phyloP scores from a whole-genome alignment of 164 flowering plant genomes.

The Tinospora cordifolia region DNA sequence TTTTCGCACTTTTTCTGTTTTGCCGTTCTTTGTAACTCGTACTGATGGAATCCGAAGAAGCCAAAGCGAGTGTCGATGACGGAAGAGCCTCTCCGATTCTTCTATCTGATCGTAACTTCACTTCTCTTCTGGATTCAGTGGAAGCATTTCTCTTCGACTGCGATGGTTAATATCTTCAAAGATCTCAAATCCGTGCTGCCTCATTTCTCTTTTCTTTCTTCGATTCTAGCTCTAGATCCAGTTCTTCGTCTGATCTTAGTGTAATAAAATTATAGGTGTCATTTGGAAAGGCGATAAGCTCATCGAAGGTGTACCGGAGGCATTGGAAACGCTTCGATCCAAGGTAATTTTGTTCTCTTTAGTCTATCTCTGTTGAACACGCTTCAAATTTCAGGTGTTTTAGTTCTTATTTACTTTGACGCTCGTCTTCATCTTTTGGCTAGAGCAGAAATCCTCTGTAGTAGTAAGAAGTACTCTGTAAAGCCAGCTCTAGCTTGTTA shows the following conservation, averaged over 20 bases:
- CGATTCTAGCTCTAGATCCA: neutral
- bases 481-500: too few relatives aligned
- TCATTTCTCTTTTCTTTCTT: neutral
- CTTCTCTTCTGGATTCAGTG: slow-evolving; percentile 50
- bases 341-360: slow-evolving; percentile 26
- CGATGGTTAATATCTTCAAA: slow-evolving; percentile 45
- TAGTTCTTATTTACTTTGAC: too few relatives aligned
- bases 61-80: neutral
- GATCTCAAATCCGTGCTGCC: neutral
- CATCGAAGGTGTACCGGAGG: slow-evolving; percentile 67
- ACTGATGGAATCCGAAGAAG: neutral
- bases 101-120: slow-evolving; percentile 36
- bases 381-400: too few relatives aligned
- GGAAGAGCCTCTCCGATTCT: slow-evolving; percentile 13
- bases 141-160: slow-evolving; percentile 94
- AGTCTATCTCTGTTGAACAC: too few relatives aligned
- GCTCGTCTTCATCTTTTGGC: too few relatives aligned
- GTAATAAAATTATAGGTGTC: slow-evolving; percentile 41
- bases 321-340: slow-evolving; percentile 66
- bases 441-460: too few relatives aligned
- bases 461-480: too few relatives aligned
- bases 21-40: too few relatives aligned
- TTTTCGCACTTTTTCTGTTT: too few relatives aligned
- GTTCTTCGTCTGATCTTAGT: neutral
- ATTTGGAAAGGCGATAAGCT: slow-evolving; percentile 92